A percentile compares a stretch with the other conserved stretches of the same genome.
Conservation (phyloP, 2,329 filamentous ascomycete species). For the Fusarium sp. region DNA sequence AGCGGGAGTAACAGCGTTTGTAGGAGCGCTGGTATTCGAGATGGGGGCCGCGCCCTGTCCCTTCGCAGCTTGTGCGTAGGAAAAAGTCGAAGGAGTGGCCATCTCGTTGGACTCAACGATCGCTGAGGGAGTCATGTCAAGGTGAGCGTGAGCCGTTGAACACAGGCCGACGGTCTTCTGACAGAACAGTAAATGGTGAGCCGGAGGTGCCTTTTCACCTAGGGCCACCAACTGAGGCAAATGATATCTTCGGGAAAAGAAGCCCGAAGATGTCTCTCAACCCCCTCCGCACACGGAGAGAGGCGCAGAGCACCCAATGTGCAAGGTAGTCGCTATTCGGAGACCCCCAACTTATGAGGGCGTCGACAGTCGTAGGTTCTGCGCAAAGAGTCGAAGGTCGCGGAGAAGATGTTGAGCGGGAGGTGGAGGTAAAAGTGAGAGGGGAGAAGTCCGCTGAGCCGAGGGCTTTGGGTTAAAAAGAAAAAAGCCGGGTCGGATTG, state of each 20-base stretch:
- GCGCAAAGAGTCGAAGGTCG: conserved; percentile 28
- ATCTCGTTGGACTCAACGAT: conserved; percentile 54
- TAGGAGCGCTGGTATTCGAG: conserved; percentile 44
- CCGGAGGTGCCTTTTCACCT: conserved; percentile 39
- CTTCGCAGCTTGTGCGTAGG: conserved; percentile 96
- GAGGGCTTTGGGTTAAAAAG: conserved; percentile 24
- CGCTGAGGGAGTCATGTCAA: conserved; percentile 47
- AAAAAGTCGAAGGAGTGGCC: conserved; percentile 76
- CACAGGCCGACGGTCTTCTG: conserved; percentile 29
- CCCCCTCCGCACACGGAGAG: conserved; percentile 42
- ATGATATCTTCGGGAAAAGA: conserved; percentile 35
- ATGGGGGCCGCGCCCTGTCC: conserved; percentile 67
- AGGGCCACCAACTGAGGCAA: conserved; percentile 24
- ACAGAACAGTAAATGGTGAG: conserved; percentile 31
- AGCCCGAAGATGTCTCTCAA: conserved; percentile 42
- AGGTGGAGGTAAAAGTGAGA: conserved; percentile 3
- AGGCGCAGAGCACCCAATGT: conserved; percentile 42
- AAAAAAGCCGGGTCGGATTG: conserved; percentile 19
- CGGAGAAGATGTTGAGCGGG: neutral
- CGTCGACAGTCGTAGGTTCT: conserved; percentile 23
- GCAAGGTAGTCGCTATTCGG: conserved; percentile 35
- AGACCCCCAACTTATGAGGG: conserved; percentile 41
- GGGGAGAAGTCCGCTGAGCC: conserved; percentile 29
- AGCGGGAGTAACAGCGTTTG: conserved; percentile 40
- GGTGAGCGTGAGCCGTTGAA: conserved; percentile 32